Conservation (phyloP, 495 filamentous ascomycete genomes). For the Annulohypoxylon moriforme region DNA sequence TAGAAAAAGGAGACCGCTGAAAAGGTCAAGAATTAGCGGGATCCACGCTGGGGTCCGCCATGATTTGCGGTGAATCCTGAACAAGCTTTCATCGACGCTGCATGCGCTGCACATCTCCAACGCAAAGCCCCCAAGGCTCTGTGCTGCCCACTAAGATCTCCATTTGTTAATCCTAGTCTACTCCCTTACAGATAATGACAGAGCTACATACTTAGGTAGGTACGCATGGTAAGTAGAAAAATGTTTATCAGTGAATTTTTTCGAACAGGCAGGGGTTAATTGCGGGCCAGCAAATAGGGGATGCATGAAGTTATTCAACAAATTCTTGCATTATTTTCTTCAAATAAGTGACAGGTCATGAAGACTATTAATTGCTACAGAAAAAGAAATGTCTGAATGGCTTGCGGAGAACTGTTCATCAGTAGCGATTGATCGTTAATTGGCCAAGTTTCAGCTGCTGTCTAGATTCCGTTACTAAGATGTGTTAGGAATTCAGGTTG, state of each 20-base stretch:
- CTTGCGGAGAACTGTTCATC: neutral
- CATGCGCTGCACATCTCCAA: neutral
- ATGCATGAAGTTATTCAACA: neutral
- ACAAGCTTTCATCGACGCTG: constrained; percentile 16
- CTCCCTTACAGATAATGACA: neutral
- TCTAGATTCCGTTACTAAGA: constrained; percentile 7
- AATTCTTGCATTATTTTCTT: neutral
- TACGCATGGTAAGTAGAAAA: neutral
- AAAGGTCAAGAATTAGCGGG: constrained; percentile 37
- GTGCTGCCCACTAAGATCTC: neutral
- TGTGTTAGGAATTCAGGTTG: constrained; percentile 4
- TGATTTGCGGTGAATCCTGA: constrained; percentile 30
- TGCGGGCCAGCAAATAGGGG: neutral
- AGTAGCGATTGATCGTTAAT: constrained; percentile 12
- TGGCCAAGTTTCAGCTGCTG: constrained; percentile 28
- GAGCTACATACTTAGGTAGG: neutral
- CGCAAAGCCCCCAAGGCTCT: constrained; percentile 1
- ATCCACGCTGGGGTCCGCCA: constrained; percentile 21
- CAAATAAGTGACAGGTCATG: neutral
- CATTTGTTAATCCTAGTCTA: neutral
- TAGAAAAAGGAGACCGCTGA: neutral
- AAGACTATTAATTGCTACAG: constrained; percentile 19
- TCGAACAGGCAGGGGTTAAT: neutral
- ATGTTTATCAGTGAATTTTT: neutral
- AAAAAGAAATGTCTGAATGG: constrained; percentile 10